Evolutionary conservation across 1,139 yeast species (phyloP), one percentile per base, ranked within the genome.

Genomic region (Williopsis jadinii): DNA sequence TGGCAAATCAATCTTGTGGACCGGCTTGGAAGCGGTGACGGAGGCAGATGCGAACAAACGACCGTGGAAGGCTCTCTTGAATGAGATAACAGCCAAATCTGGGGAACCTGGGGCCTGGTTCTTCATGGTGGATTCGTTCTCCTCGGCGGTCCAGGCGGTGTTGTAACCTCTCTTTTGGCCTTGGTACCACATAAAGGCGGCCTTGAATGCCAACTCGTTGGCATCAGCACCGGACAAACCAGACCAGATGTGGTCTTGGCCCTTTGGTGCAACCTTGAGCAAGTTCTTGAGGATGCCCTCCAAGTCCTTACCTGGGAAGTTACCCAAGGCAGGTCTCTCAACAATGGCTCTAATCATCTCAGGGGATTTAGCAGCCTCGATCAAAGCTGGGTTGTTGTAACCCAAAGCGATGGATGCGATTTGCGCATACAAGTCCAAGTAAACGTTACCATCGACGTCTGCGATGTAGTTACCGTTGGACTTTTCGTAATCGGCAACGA

Each of bases 201-300:
- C 88, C 59, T 82, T 81, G 64, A 71, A 81, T 4, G 90, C 88
- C 48, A 82, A 71, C 62, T 82, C 90, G 56, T 81, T 82, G 43
- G 90, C 88, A 61, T 79, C 84, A 3, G 87, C 80, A 40, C 90
- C 88, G 35, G 83, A 73, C 39, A 80, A 69, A 11, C 84, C 83
- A 27, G 83, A 77, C 84, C 87, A 80, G 32, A 82, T 78, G 51
- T 72, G 70, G 43, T 63, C 61, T 63, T 77, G 73, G 11, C 87
- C 87, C 46, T 76, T 73, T 48, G 88, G 90, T 32, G 88, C 87
- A 43, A 80, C 84, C 51, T 77, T 67, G 40, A 82, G 67, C 29
- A 85, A 75, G 28, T 76, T 72, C 44, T 67, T 62, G 54, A 81
- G 63, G 37, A 79, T 73, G 14, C 68, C 61, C 46, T 64, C 61